Conservation (phyloP, 306 rosid genomes). For the Fragaria iinumae region DNA sequence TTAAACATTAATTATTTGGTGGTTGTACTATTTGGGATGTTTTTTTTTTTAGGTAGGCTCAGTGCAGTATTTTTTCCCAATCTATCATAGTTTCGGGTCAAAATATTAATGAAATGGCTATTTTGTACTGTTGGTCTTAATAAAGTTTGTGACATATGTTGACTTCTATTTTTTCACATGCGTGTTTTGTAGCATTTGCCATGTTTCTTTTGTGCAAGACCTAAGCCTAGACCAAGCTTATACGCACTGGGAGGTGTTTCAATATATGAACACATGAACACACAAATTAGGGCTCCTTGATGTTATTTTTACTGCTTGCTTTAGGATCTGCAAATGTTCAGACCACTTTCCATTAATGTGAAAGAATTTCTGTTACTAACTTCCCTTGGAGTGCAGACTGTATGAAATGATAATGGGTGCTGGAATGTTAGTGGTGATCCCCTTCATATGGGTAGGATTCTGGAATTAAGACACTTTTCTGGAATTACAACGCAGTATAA, state of each 20-base stretch:
- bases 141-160: background rate
- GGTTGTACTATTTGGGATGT: background rate
- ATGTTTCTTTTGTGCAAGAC: background rate
- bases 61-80: background rate
- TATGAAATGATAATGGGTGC: constrained; percentile 56
- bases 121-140: background rate
- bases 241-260: background rate
- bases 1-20: constrained; percentile 15
- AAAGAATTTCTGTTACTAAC: constrained; percentile 22
- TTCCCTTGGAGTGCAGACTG: constrained; percentile 53
- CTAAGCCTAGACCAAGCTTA: background rate
- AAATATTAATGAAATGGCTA: constrained; percentile 5
- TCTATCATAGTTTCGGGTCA: background rate
- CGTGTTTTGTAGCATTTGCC: background rate
- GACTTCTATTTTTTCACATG: background rate
- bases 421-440: constrained; percentile 31
- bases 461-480: constrained; percentile 48
- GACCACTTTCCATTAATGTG: constrained; percentile 22
- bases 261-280: no score
- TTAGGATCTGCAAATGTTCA: constrained; percentile 1
- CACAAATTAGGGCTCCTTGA: background rate
- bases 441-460: constrained; percentile 36
- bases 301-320: background rate
- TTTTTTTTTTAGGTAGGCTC: background rate
- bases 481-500: constrained; percentile 59